A percentile compares a stretch with the other conserved stretches of the same genome.
phyloP scores from a whole-genome alignment of 208 protist species.

The Acanthamoeba lenticulata region DNA sequence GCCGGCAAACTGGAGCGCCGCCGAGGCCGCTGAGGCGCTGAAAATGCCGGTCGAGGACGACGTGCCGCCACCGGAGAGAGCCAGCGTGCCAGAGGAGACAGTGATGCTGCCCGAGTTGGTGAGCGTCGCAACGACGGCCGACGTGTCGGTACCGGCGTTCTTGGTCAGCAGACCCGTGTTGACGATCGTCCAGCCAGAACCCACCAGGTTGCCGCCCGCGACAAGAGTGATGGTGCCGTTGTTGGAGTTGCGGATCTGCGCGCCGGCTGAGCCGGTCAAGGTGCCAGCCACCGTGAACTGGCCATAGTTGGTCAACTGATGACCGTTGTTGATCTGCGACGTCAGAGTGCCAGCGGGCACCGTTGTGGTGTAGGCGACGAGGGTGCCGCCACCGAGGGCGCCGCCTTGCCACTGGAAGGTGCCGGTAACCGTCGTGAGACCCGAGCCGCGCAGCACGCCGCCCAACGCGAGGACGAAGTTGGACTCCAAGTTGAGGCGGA shows the following conservation, averaged over 20 bases:
- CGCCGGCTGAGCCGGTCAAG: background rate
- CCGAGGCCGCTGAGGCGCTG: background rate
- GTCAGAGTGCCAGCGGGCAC: background rate
- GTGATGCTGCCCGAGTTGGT: background rate
- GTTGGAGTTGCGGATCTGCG: constrained; percentile 31
- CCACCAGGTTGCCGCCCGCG: background rate
- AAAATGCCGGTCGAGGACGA: constrained; percentile 19
- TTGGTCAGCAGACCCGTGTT: constrained; percentile 15
- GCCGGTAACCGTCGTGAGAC: constrained; percentile 50
- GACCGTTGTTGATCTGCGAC: background rate
- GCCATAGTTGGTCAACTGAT: constrained; percentile 39
- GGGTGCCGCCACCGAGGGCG: background rate
- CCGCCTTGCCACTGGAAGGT: constrained; percentile 50
- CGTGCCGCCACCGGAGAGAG: background rate
- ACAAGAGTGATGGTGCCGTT: constrained; percentile 10
- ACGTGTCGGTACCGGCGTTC: constrained; percentile 25
- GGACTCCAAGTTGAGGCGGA: background rate
- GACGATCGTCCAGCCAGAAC: background rate
- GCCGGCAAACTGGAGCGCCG: background rate
- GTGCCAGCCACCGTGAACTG: background rate
- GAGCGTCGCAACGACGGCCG: background rate
- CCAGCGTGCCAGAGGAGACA: background rate
- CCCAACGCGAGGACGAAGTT: background rate
- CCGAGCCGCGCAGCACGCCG: background rate
- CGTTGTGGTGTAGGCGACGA: constrained; percentile 19